Evolutionary conservation across 1,284 basidiomycete genomes (phyloP), one percentile per base, ranked within the genome.

Genomic region (Boletus sp.): DNA sequence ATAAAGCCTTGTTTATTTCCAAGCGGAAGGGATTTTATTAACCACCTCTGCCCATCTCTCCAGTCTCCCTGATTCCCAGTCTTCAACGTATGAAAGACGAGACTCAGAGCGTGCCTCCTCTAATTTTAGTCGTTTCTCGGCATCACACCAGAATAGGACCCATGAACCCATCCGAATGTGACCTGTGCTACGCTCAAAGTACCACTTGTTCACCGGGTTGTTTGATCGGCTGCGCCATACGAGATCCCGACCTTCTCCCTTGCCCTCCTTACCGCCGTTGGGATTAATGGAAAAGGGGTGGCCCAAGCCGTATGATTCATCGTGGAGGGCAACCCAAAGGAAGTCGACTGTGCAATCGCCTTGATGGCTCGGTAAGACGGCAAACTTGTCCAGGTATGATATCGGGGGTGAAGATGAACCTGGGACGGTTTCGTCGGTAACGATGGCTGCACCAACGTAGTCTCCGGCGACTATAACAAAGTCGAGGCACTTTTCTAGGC

Each of bases 151-250:
- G 72, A 99, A 99, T 59, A 99, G 71, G 48, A 88, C 84, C 94
- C 91, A 98, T 34, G 78, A 72, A 19, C 83, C 87, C 70, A 91
- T 78, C 46, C 89, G 78, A 30, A 94, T 58, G 68, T 97, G 95
- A 8, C 96, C 96, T 38, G 88, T 91, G 62, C 85, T 89, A 29
- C 96, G 83, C 67, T 99, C 96, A 60, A 93, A 97, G 71, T 99
- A 99, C 96, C 96, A 99, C 69, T 94, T 95, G 71, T 99, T 99
- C 47, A 99, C 85, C 0, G 94, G 94, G 67, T 99, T 99, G 69
- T 95, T 80, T 9, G 84, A 78, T 47, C 96, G 80, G 60, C 84
- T 89, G 52, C 96, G 83, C 95, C 95, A 99, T 25, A 99, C 92
- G 48, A 99, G 78, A 67, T 99, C 95, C 35, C 84, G 76, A n/a